Evolutionary conservation across 371 early-diverging fungal species (phyloP), one percentile per base, ranked within the genome.

Genomic region (Syncephalis plumigaleata): DNA sequence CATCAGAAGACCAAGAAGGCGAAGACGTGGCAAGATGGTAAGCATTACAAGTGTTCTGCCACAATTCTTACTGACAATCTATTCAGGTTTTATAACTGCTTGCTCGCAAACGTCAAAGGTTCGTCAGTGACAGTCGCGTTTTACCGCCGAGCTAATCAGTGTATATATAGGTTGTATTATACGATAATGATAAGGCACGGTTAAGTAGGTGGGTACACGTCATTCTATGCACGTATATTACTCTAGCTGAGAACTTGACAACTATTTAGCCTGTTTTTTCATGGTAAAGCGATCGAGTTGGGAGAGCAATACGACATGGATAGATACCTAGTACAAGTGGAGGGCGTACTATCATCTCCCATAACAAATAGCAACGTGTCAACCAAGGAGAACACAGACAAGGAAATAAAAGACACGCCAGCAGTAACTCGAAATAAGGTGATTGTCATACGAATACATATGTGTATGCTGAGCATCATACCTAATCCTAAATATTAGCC

Each of bases 1-100:
- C 55, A 59, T 7, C 73, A 73, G 45, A 71, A 71, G 44, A 36
- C 37, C 0, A 70, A 71, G 46, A 73, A 73, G 44, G 53, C 51
- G 39, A 73, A 73, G 43, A 69, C 64, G 20, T 73, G 71, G 71
- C 70, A 69, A 55, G 73, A 73, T 46, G 73, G 73, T 66, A 53
- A 40, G 45, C 44, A 5, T 50, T 5, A 40, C 16, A 40, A 8
- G 40, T n/a, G 3, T 8, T 40, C 4, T 40, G 21, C 40, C n/a
- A 8, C n/a, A 40, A 4, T 4, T 18, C 4, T 40, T 15, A 40
- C 21, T 18, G 5, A 16, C 8, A 40, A 18, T 8, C 16, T 16
- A 5, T n/a, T 7, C 40, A 40, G 40, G 40, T 8, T 40, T 7
- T 40, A 16, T 40, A 40, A 40, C 18, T 8, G 16, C 8, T 40